phyloP scores from a whole-genome alignment of 108 stramenopile genomes.

The Discostella pseudostelligera region DNA sequence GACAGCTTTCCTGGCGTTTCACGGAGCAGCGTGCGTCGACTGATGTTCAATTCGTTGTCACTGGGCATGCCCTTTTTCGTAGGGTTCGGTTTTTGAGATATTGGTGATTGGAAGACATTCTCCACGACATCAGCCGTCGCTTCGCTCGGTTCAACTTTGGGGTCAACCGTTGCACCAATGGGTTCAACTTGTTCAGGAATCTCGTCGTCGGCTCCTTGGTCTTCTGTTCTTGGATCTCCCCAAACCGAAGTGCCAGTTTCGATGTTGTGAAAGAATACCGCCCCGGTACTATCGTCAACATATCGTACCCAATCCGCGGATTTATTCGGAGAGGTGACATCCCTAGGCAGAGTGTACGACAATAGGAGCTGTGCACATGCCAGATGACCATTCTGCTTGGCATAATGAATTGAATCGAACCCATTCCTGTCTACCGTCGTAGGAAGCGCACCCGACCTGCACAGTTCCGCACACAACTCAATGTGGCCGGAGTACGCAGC shows the following conservation, averaged over 20 bases:
- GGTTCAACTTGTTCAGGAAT: slow-evolving; percentile 5
- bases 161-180: not conserved
- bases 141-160: not conserved
- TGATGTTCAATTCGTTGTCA: not conserved
- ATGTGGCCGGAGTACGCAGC: slow-evolving; percentile 43
- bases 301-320: slow-evolving; percentile 37
- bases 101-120: not conserved
- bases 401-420: slow-evolving; percentile 47
- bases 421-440: slow-evolving; percentile 45
- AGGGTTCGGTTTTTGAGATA: not conserved
- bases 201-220: not conserved
- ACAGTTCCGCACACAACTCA: slow-evolving; percentile 44
- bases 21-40: not conserved
- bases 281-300: slow-evolving; percentile 40
- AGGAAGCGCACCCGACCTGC: slow-evolving; percentile 45
- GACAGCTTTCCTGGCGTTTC: not conserved
- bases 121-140: not conserved
- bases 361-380: slow-evolving; percentile 38
- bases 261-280: slow-evolving; percentile 46
- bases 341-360: slow-evolving; percentile 10
- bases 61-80: not conserved
- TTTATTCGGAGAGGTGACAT: slow-evolving; percentile 2
- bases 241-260: slow-evolving; percentile 47
- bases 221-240: slow-evolving; percentile 32
- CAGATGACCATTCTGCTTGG: slow-evolving; percentile 29